Evolutionary conservation across 1,284 basidiomycete genomes (phyloP), one percentile per base, ranked within the genome.

Genomic region (Cutaneotrichosporon dermatis): DNA sequence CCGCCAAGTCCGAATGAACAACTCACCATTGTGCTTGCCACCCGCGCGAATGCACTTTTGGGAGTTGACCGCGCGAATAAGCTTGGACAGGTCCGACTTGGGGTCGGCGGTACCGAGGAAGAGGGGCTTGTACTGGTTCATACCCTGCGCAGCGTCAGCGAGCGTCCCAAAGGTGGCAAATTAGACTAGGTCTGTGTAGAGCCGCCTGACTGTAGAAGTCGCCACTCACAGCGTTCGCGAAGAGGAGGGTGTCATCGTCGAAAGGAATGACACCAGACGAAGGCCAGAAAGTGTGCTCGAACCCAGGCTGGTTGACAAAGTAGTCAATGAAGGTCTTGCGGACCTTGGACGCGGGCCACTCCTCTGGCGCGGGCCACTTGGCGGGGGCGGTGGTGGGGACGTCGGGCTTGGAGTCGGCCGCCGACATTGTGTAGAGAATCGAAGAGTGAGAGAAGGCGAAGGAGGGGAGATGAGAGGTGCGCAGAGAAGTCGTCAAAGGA

Each of bases 11-110:
- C 44, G 44, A 45, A 25, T 7, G n/a, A 15, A 43, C 50, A 9
- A 66, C 81, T 44, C 54, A 89, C 91, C 94, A 70, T 99, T 99
- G 79, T 99, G 95, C 79, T 99, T 99, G 71, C 95, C 95, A 57
- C 95, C 95, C 5, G 95, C 95, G 64, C 95, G 86, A 67, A 99
- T 99, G 78, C 96, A 99, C 79, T 92, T 99, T 77, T 99, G 95
- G 57, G 86, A 89, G 80, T 99, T 99, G 79, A 89, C 92, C 2
- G 93, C 95, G 68, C 96, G 88, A 74, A 88, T 90, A 68, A 97
- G 82, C 76, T 89, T 92, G 60, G 89, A 85, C 70, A 97, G 53
- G 89, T 88, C 43, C 88, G 94, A 73, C 89, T 85, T 77, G 50
- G 93, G 92, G 80, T 98, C 94, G 60, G 94, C 93, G 5, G 90